Conservation (phyloP, 345 rosid genomes). For the Corchorus capsularis region DNA sequence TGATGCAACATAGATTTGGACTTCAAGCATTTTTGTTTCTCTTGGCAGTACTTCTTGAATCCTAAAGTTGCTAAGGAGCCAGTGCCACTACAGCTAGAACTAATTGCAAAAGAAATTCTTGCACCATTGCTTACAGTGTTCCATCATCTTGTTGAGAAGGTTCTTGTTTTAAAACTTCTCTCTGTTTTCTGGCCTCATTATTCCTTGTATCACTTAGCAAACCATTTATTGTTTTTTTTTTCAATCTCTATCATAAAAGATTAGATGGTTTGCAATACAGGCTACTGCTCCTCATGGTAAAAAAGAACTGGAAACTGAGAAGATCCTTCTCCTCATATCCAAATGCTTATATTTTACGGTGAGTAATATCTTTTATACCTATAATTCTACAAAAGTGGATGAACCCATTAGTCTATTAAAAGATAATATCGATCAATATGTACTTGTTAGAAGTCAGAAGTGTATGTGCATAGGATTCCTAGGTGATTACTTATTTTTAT, state of each 20-base stretch:
- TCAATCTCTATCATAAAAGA: conserved; percentile 24
- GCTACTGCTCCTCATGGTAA: conserved; percentile 37
- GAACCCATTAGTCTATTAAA: background rate
- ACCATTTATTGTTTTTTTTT: background rate
- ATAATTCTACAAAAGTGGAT: conserved; percentile 1
- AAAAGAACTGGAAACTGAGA: conserved; percentile 54
- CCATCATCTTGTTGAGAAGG: conserved; percentile 66
- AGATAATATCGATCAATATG: background rate
- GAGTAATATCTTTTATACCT: conserved; percentile 34
- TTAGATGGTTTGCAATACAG: conserved; percentile 49
- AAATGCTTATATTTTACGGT: conserved; percentile 81
- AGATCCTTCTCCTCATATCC: conserved; percentile 62
- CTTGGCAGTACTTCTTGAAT: conserved; percentile 70
- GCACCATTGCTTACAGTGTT: conserved; percentile 64
- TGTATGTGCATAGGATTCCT: background rate
- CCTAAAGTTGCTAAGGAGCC: conserved; percentile 86
- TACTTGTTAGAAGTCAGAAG: background rate
- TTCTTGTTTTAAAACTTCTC: conserved; percentile 30
- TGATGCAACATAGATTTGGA: conserved; percentile 1
- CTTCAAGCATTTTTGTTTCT: conserved; percentile 6
- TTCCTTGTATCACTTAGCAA: conserved; percentile 2
- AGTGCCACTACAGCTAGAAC: conserved; percentile 76
- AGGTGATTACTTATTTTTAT: background rate
- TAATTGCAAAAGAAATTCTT: conserved; percentile 63
- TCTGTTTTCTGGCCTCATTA: conserved; percentile 8